Evolutionary conservation across 2,329 filamentous ascomycete species (phyloP).

Genomic region (Fusarium robinianum): DNA sequence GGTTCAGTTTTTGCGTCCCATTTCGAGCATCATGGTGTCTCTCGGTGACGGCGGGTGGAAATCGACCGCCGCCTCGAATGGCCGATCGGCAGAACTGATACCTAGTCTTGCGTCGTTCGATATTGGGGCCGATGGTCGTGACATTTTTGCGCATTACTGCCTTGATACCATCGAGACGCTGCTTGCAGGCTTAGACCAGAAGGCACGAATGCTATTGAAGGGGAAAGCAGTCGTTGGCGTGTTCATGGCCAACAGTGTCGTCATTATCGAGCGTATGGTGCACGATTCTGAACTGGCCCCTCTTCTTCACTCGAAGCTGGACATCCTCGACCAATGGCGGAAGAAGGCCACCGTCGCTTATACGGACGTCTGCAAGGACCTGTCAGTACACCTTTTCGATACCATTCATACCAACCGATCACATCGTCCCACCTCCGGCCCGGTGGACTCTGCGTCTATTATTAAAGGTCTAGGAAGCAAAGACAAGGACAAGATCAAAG

Average conservation of each 20-base stretch:
- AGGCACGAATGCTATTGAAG: constrained; percentile 73
- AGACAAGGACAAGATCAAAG: constrained; percentile 94
- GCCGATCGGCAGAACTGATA: constrained; percentile 64
- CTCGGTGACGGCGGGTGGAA: constrained; percentile 93
- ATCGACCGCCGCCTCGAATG: constrained; percentile 52
- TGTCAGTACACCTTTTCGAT: constrained; percentile 83
- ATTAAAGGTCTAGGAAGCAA: constrained; percentile 84
- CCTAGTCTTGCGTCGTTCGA: constrained; percentile 81
- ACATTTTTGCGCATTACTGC: constrained; percentile 89
- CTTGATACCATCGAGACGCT: constrained; percentile 85
- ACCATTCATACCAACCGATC: constrained; percentile 86
- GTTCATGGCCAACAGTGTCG: constrained; percentile 87
- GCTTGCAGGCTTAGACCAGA: constrained; percentile 74
- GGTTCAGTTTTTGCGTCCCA: constrained; percentile 81
- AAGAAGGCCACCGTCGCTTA: constrained; percentile 85
- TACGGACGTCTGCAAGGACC: constrained; percentile 84
- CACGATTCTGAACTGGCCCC: constrained; percentile 76
- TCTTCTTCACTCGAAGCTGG: constrained; percentile 69
- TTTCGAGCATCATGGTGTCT: constrained; percentile 89
- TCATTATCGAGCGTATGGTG: constrained; percentile 83
- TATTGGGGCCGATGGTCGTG: constrained; percentile 82
- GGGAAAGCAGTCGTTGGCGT: constrained; percentile 80
- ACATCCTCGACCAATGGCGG: constrained; percentile 77
- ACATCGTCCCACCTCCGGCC: constrained; percentile 72
- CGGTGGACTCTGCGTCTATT: constrained; percentile 80